Evolutionary conservation across 768 basidiomycete species (phyloP).

Genomic region (Boletus rufocinnamomeus): DNA sequence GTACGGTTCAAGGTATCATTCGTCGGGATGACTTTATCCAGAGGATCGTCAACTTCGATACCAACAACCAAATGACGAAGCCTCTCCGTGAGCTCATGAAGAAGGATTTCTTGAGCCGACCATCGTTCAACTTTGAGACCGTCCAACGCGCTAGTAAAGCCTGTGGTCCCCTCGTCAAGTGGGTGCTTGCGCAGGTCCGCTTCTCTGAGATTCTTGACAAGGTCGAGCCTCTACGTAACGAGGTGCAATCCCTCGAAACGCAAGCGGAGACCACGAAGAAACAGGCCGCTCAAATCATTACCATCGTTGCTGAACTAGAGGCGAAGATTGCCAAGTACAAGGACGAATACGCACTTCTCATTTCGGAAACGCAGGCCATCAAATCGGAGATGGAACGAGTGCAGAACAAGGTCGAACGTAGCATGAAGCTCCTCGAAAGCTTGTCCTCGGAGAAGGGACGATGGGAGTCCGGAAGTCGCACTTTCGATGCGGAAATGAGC

Average conservation of each 20-base stretch:
- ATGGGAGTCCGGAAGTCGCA: constrained; percentile 93
- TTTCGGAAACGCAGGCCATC: constrained; percentile 96
- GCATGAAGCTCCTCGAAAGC: constrained; percentile 92
- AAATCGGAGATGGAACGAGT: constrained; percentile 98
- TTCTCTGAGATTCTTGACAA: constrained; percentile 98
- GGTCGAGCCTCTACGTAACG: constrained; percentile 93
- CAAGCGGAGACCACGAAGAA: constrained; percentile 96
- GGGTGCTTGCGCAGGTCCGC: constrained; percentile 95
- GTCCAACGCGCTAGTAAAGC: constrained; percentile 96
- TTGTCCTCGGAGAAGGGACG: constrained; percentile 91
- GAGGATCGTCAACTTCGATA: constrained; percentile 95
- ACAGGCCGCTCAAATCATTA: constrained; percentile 85
- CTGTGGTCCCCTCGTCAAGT: constrained; percentile 97
- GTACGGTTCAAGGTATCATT: constrained; percentile 92
- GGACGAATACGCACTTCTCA: constrained; percentile 94
- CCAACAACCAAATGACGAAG: constrained; percentile 86
- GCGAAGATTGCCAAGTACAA: constrained; percentile 92
- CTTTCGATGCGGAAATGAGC: constrained; percentile 97
- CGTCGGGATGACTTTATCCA: constrained; percentile 97
- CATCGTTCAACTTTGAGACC: constrained; percentile 91
- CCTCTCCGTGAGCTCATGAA: constrained; percentile 88
- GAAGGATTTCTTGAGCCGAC: constrained; percentile 86
- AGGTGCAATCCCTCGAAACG: constrained; percentile 88
- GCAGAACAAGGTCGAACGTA: constrained; percentile 94
- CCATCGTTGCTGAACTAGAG: constrained; percentile 92